Evolutionary conservation across 208 protist species (phyloP).

Genomic region (Crithidia acanthocephali): DNA sequence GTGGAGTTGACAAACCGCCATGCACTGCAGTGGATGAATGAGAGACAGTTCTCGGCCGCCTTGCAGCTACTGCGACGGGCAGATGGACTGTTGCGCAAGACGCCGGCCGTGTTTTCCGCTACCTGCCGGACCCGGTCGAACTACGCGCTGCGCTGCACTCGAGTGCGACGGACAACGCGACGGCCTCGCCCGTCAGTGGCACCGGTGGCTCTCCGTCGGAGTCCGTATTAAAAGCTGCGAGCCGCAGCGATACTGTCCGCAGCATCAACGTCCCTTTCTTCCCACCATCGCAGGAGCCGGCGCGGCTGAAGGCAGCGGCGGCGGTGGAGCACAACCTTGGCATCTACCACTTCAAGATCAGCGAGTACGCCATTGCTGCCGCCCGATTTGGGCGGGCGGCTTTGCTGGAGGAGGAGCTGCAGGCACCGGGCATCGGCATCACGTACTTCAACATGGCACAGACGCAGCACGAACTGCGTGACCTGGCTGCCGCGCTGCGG

Average conservation of each 20-base stretch:
- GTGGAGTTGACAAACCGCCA: constrained; percentile 30
- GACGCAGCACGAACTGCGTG: constrained; percentile 45
- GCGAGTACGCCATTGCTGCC: constrained; percentile 69
- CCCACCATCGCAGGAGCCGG: constrained; percentile 43
- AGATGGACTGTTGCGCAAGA: constrained; percentile 43
- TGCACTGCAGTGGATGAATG: constrained; percentile 69
- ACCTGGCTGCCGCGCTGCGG: constrained; percentile 40
- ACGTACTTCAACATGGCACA: constrained; percentile 88
- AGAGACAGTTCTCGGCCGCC: constrained; percentile 55
- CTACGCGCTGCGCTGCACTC: not conserved
- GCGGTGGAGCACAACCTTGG: constrained; percentile 81
- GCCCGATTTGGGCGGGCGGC: constrained; percentile 51
- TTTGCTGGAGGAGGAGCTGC: constrained; percentile 58
- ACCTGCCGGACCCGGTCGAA: constrained; percentile 40
- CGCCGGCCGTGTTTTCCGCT: constrained; percentile 52
- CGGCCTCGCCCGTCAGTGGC: not conserved
- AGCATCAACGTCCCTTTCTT: constrained; percentile 67
- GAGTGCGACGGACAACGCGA: not conserved
- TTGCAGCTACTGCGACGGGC: constrained; percentile 53
- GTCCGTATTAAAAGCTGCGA: not conserved
- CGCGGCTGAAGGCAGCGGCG: constrained; percentile 44
- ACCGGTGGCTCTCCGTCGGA: not conserved
- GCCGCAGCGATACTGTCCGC: constrained; percentile 8
- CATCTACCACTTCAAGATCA: constrained; percentile 83
- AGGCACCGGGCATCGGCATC: constrained; percentile 65